These are phyloP conservation scores for Fragaria ananassa DNA, from an alignment of 306 rosid genomes.

Conservation along the genomic window DNA sequence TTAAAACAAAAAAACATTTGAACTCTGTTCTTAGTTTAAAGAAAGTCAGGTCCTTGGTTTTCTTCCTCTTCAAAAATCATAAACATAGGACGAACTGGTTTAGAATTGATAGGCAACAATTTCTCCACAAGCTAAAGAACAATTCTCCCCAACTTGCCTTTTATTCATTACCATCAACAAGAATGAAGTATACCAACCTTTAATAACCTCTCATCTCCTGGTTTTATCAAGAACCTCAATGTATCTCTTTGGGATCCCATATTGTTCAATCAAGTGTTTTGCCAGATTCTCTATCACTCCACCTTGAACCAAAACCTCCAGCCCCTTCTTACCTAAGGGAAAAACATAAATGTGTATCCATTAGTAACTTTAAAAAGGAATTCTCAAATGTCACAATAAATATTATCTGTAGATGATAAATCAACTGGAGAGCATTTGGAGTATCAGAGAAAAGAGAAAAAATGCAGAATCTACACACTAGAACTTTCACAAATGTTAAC, in stretches of 20 bases:
- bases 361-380: not conserved
- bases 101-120: not conserved
- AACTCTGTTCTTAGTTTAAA: not conserved
- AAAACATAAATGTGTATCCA: not conserved
- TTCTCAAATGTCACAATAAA: not conserved
- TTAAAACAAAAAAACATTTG: not conserved
- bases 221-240: slow-evolving; percentile 93
- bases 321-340: slow-evolving; percentile 76
- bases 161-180: not conserved
- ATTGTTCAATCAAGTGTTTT: slow-evolving; percentile 78
- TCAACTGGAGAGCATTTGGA: not conserved
- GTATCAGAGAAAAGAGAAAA: not conserved
- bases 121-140: not conserved
- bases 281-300: slow-evolving; percentile 86
- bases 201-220: slow-evolving; percentile 39
- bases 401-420: slow-evolving; percentile 1
- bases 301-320: slow-evolving; percentile 87
- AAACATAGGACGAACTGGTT: not conserved
- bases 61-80: not conserved
- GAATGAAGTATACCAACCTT: not conserved
- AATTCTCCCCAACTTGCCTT: not conserved
- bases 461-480: not conserved
- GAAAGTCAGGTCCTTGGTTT: not conserved
- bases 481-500: too few species aligned
- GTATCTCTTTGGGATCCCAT: slow-evolving; percentile 83